Percentiles rank a stretch among this genome's conserved stretches.
phyloP scores from a whole-genome alignment of 352 stramenopile genomes.

The Pelagophyceae sp. region DNA sequence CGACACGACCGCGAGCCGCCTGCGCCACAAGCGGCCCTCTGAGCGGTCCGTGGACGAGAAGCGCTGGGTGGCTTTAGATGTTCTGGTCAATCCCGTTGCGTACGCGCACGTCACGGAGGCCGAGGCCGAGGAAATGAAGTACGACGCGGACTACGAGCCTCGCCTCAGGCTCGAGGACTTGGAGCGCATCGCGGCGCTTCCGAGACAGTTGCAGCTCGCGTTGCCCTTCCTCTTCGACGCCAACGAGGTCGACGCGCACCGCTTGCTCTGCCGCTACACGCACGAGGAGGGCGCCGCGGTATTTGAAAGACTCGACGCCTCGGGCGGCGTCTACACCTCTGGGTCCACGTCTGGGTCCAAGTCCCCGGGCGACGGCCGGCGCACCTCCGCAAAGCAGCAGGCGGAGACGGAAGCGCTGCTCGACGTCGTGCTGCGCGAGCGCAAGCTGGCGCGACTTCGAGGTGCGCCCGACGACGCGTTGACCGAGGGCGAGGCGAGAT shows the following conservation, averaged over 20 bases:
- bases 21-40: conserved; percentile 25
- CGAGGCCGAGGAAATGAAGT: conserved; percentile 39
- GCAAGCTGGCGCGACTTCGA: not conserved
- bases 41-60: conserved; percentile 34
- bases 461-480: not conserved
- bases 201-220: conserved; percentile 32
- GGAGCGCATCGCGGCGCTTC: conserved; percentile 28
- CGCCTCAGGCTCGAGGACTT: conserved; percentile 30
- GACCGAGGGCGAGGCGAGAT: not conserved
- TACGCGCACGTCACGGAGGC: conserved; percentile 34
- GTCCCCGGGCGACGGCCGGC: not conserved
- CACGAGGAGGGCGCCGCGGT: conserved; percentile 27
- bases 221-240: conserved; percentile 35
- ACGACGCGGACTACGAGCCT: conserved; percentile 35
- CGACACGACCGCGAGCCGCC: conserved; percentile 21
- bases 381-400: not conserved
- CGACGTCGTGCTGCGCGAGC: not conserved
- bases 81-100: conserved; percentile 32
- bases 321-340: not conserved
- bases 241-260: conserved; percentile 31
- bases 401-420: not conserved
- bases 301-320: conserved; percentile 20
- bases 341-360: not conserved
- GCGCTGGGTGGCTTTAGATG: conserved; percentile 33
- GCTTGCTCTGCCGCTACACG: conserved; percentile 29